Evolutionary conservation across 441 rosid species (phyloP), one percentile per base, ranked within the genome.

Genomic region (Gossypium lobatum): DNA sequence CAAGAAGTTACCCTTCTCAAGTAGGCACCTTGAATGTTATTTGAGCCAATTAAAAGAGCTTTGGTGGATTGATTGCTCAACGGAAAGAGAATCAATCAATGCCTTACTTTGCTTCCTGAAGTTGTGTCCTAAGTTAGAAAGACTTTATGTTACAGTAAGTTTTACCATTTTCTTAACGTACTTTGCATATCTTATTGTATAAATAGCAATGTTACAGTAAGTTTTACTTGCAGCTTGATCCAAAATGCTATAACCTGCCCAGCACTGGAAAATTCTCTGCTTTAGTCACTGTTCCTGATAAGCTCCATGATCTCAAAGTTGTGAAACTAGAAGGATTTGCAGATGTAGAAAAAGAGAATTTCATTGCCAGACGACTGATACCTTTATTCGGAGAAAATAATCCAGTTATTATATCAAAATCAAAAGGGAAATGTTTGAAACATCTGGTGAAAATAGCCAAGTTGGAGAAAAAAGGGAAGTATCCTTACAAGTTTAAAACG

Each of bases 391-490:
- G 10, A 60, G 0, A 4, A 7, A 65, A 1, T 7, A 34, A 0
- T 21, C 55, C 55, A 6, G 5, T 45, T 1, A 65, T 65, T 3
- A 14, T 65, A 65, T 14, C 55, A 0, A 45, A 65, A 23, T n/a
- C 55, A 0, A 6, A 45, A 1, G 34, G 70, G 17, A 46, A 7
- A 8, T 65, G 70, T 20, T 42, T 13, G 70, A 46, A 25, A 17
- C 34, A 6, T 20, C 17, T 65, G 11, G 70, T 65, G 2, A 65
- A 45, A 65, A 2, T 18, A 9, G 23, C 37, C 13, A 18, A 63
- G 7, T 5, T 37, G 68, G 68, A 63, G 23, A 37, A 63, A 5
- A 18, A 63, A 63, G 68, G 68, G 26, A 63, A 34, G 68, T 63
- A 63, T 17, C 48, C 50, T 3, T 34, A 34, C 50, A 63, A 34